These are phyloP conservation scores for Hygrocybe coccinea DNA, from an alignment of 768 basidiomycete species.

Conservation along the genomic window DNA sequence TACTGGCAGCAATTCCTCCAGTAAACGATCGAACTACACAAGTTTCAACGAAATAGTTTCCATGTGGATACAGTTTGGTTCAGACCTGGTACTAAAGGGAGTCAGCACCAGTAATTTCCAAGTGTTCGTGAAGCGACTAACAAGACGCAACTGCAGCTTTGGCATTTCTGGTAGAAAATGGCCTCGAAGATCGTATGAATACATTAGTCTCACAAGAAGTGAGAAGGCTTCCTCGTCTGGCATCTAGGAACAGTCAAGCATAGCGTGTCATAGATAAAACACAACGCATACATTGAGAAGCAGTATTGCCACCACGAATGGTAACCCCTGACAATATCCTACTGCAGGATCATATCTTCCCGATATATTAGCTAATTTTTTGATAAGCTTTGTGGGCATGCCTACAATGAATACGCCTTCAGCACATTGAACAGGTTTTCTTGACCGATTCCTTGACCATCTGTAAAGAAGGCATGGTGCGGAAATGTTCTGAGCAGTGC, in stretches of 20 bases:
- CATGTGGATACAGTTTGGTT: neutral
- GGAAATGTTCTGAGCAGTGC: conserved; percentile 74
- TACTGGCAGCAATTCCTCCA: conserved; percentile 90
- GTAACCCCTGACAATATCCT: conserved; percentile 96
- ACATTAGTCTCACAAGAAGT: conserved; percentile 89
- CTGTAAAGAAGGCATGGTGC: conserved; percentile 92
- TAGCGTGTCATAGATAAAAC: neutral
- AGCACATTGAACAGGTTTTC: conserved; percentile 97
- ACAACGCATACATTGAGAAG: conserved; percentile 70
- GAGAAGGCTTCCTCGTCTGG: conserved; percentile 99
- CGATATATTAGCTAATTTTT: conserved; percentile 8
- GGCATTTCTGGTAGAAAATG: conserved; percentile 99
- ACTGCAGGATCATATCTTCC: conserved; percentile 83
- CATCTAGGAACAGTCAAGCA: conserved; percentile 58
- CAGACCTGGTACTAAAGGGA: conserved; percentile 55
- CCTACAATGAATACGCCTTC: conserved; percentile 93
- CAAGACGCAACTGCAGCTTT: conserved; percentile 86
- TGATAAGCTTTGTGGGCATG: neutral
- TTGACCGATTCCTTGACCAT: conserved; percentile 92
- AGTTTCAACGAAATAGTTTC: conserved; percentile 4
- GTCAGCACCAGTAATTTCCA: neutral
- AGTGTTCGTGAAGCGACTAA: conserved; percentile 31
- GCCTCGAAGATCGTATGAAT: conserved; percentile 91
- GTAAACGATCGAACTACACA: conserved; percentile 80
- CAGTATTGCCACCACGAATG: conserved; percentile 92